These are phyloP conservation scores for Heliamphora pulchella DNA, from an alignment of 179 eudicot genomes.

Conservation along the genomic window DNA sequence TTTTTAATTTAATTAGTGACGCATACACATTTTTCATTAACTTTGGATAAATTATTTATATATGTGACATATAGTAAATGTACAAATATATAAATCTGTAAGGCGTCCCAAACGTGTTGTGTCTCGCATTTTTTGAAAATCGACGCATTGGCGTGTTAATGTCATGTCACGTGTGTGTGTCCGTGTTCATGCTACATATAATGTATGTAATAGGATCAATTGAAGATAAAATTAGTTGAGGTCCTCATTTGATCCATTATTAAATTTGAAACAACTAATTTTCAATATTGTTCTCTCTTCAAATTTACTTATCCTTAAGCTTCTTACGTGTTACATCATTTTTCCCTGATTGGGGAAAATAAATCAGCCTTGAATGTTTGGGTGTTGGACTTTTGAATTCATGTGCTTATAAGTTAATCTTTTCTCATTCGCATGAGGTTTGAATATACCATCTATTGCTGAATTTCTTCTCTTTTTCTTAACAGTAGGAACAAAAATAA, in stretches of 20 bases:
- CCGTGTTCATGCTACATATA: too few species aligned
- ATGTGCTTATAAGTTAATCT: slow-evolving; percentile 1
- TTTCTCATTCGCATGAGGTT: background rate
- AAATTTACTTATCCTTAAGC: background rate
- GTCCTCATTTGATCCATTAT: background rate
- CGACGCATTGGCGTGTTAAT: too few species aligned
- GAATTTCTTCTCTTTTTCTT: background rate
- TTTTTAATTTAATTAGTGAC: too few species aligned
- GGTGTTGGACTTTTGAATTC: background rate
- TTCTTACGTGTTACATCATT: slow-evolving; percentile 1
- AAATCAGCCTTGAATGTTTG: background rate
- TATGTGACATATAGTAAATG: too few species aligned
- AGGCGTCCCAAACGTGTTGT: too few species aligned
- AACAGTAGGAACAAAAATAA: background rate
- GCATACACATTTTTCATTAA: too few species aligned
- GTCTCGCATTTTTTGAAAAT: too few species aligned
- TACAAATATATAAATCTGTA: too few species aligned
- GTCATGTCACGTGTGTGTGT: too few species aligned
- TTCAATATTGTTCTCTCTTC: background rate
- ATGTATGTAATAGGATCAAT: background rate
- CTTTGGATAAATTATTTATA: too few species aligned
- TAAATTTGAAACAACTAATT: background rate
- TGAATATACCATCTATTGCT: background rate
- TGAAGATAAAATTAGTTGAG: background rate
- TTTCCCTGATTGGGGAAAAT: slow-evolving; percentile 3